phyloP scores from a whole-genome alignment of 495 filamentous ascomycete genomes.

The Chaetomium fimeti region DNA sequence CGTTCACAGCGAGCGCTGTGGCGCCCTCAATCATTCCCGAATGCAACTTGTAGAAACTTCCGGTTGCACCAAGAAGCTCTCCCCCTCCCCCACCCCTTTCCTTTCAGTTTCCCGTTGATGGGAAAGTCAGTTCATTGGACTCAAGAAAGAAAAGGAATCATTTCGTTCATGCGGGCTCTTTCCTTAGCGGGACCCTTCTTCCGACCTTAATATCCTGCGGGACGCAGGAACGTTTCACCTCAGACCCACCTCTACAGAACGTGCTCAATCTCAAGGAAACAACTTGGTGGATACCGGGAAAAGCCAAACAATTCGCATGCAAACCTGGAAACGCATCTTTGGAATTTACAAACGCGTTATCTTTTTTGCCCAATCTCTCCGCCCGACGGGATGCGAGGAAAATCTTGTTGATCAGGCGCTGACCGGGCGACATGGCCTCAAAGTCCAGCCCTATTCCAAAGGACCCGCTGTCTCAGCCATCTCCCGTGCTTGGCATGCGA shows the following conservation, averaged over 20 bases:
- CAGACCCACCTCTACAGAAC: conserved; percentile 6
- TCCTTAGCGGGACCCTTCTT: not conserved
- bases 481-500: conserved; percentile 17
- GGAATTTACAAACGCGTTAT: not conserved
- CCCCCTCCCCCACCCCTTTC: too few species aligned
- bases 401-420: not conserved
- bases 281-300: not conserved
- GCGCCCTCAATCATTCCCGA: not conserved
- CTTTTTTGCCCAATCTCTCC: conserved; percentile 5
- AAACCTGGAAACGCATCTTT: not conserved
- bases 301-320: not conserved
- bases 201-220: conserved; percentile 3
- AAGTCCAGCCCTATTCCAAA: conserved; percentile 1
- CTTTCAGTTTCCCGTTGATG: not conserved
- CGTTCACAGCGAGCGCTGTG: too few species aligned
- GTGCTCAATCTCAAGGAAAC: not conserved
- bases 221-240: conserved; percentile 10
- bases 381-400: not conserved
- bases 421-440: not conserved
- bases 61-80: not conserved
- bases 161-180: conserved; percentile 2
- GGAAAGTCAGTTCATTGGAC: not conserved
- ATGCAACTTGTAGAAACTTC: conserved; percentile 4
- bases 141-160: not conserved
- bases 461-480: conserved; percentile 8